phyloP scores from a whole-genome alignment of 176 grass and related monocot genomes.

The Otatea glauca region DNA sequence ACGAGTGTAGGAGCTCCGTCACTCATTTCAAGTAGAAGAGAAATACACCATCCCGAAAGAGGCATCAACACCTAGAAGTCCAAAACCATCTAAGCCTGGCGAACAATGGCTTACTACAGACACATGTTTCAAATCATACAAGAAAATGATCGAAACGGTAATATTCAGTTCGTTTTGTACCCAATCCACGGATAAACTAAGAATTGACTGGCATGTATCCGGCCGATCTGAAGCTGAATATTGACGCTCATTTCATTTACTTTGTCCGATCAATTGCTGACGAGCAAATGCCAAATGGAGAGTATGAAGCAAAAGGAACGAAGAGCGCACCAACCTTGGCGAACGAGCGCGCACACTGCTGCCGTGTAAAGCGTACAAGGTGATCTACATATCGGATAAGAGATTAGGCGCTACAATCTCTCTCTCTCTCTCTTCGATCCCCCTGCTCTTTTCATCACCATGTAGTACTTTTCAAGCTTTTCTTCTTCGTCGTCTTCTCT shows the following conservation, averaged over 20 bases:
- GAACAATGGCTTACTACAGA: background rate
- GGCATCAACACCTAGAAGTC: no score
- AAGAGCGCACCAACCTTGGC: constrained; percentile 43
- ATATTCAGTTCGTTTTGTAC: background rate
- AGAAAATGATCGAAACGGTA: background rate
- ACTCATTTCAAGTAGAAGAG: no score
- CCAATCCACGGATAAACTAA: background rate
- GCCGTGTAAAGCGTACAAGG: constrained; percentile 50
- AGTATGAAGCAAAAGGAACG: constrained; percentile 32
- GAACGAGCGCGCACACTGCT: background rate
- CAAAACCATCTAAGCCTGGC: no score
- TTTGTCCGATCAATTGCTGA: no score
- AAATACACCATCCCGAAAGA: no score
- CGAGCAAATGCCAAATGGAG: background rate
- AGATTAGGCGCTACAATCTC: constrained; percentile 36
- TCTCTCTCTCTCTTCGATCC: background rate
- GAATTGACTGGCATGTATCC: background rate
- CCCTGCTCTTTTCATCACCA: constrained; percentile 2
- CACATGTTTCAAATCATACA: background rate
- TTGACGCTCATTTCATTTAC: background rate
- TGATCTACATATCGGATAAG: constrained; percentile 56
- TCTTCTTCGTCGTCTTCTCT: constrained; percentile 21
- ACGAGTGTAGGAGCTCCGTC: no score
- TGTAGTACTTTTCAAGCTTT: background rate
- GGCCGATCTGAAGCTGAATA: background rate